phyloP scores from a whole-genome alignment of 2,329 filamentous ascomycete genomes.

The Sporothrix schenckii region DNA sequence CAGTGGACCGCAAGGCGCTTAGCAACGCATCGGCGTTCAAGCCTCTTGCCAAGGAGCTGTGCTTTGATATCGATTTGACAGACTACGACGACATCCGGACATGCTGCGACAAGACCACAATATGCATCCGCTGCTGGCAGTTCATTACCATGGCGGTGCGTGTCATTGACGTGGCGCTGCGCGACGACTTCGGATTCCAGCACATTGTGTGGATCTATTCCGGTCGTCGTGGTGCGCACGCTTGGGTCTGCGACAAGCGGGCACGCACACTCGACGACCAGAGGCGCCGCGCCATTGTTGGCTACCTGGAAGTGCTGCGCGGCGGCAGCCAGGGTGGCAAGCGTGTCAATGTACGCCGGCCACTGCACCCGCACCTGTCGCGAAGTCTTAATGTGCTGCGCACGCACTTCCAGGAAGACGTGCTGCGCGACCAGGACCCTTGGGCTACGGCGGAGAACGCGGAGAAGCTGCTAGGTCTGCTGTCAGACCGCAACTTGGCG shows the following conservation, averaged over 20 bases:
- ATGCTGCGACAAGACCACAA: constrained; percentile 90
- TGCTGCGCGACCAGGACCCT: constrained; percentile 83
- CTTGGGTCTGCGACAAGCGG: constrained; percentile 93
- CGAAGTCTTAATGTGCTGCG: constrained; percentile 85
- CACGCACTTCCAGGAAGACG: constrained; percentile 78
- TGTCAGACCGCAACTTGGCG: constrained; percentile 78
- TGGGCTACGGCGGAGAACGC: constrained; percentile 72
- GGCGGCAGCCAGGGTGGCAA: constrained; percentile 85
- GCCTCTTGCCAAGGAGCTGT: constrained; percentile 88
- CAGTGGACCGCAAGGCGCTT: constrained; percentile 86
- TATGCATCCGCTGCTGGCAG: constrained; percentile 91
- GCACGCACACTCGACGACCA: constrained; percentile 84
- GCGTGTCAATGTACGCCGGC: constrained; percentile 79
- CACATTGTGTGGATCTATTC: constrained; percentile 99
- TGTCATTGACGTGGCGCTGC: constrained; percentile 80
- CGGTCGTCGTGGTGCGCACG: constrained; percentile 92
- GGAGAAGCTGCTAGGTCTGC: constrained; percentile 77
- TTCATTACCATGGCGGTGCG: constrained; percentile 99
- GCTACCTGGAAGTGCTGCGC: constrained; percentile 87
- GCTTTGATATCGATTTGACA: constrained; percentile 99
- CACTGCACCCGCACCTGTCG: constrained; percentile 86
- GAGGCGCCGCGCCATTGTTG: constrained; percentile 79
- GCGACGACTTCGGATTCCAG: constrained; percentile 94
- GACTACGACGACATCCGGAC: constrained; percentile 97
- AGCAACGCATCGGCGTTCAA: constrained; percentile 80